Base-by-base conservation (phyloP, 2,329 filamentous ascomycete species). In the Alternaria postmessia region DNA sequence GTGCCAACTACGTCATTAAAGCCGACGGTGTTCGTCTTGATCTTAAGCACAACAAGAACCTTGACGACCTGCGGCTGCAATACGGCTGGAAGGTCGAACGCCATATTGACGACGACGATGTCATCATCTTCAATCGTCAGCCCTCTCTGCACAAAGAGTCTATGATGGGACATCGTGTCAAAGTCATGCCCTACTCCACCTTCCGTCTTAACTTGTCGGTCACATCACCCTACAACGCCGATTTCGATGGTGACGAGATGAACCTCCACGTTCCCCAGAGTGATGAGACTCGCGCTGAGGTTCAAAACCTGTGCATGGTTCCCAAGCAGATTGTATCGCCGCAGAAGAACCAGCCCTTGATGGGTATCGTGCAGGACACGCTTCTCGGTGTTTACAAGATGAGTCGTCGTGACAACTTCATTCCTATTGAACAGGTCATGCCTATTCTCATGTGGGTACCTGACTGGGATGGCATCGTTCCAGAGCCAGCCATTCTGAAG, bases 211-310 rank as follows among this genome's bases (percentile, higher is more conserved):
- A 99, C 75, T 81, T 99, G 69, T 99, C 95, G 0, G 95, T 99
- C 75, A 99, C 96, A 0, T 96, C 94, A 28, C 95, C 95, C 0
- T 99, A 99, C 85, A 99, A 99, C 82, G 95, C 95, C 72, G 95
- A 99, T 91, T 99, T 99, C 82, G 95, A 99, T 76, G 95, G 95
- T 82, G 95, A 99, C 79, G 95, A 99, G 81, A 99, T 99, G 95
- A 99, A 99, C 78, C 88, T 99, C 82, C 95, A 99, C 86, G 96
- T 99, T 53, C 96, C 95, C 4, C 95, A 99, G 76, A 95, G 92
- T 38, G 94, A 99, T 76, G 96, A 99, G 80, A 96, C 96, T 34
- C 91, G 95, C 62, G 93, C 96, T 46, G 95, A 99, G 80, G 88
- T 99, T 70, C 92, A 89, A 79, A 91, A 98, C 77, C 87, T 99